phyloP scores from a whole-genome alignment of 768 basidiomycete species.

The Naganishia randhawae region DNA sequence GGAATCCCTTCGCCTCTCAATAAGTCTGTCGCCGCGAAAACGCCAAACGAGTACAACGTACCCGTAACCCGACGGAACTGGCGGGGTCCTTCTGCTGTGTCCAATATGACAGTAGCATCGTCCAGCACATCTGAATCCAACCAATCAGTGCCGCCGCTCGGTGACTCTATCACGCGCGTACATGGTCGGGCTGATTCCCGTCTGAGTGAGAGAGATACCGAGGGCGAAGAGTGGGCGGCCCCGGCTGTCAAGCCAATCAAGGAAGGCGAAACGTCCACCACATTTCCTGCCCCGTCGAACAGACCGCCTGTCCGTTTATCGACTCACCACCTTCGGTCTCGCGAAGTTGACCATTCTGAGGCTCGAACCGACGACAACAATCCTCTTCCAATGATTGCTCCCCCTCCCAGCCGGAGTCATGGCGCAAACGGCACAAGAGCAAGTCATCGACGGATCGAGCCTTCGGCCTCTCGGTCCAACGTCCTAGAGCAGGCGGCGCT shows the following conservation, averaged over 20 bases:
- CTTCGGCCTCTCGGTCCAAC: neutral
- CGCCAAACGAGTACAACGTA: neutral
- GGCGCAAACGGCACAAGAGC: neutral
- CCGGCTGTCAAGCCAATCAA: too few relatives aligned
- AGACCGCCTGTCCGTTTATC: neutral
- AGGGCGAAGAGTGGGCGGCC: neutral
- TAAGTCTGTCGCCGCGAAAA: neutral
- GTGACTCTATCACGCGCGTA: neutral
- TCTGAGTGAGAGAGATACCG: neutral
- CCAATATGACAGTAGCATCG: neutral
- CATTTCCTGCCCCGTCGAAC: neutral
- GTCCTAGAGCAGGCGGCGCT: neutral
- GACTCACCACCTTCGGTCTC: neutral
- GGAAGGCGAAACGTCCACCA: neutral
- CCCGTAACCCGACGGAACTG: neutral
- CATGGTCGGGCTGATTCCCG: neutral
- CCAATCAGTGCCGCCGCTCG: neutral
- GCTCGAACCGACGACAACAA: too few relatives aligned
- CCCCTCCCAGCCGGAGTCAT: neutral
- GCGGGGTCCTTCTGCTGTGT: neutral
- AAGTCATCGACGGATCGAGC: neutral
- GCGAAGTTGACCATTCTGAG: neutral
- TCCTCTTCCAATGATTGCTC: neutral
- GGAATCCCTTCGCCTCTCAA: constrained; percentile 11
- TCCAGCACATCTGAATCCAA: constrained; percentile 13